Evolutionary conservation across 805 yeast genomes (phyloP).

Genomic region (Scheffersomyces lignosus): DNA sequence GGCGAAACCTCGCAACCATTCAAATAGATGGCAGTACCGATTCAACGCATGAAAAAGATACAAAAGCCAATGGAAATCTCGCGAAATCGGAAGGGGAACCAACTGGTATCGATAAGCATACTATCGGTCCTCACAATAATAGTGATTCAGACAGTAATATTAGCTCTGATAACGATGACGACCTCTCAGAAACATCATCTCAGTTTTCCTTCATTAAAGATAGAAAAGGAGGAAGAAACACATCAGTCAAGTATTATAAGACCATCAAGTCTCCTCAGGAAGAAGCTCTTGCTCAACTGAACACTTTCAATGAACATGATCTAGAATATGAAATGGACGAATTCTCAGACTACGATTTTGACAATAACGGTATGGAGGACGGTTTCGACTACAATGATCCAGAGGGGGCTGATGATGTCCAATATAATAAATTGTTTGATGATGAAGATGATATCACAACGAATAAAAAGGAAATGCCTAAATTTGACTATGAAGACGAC

Average conservation of each 20-base stretch:
- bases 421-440: constrained; percentile 21
- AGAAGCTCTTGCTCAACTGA: constrained; percentile 9
- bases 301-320: constrained; percentile 28
- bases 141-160: background rate
- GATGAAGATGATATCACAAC: constrained; percentile 10
- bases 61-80: too few species aligned
- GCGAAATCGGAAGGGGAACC: too few species aligned
- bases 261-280: constrained; percentile 21
- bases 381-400: constrained; percentile 32
- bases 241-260: constrained; percentile 55
- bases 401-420: constrained; percentile 33
- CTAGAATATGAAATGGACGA: constrained; percentile 17
- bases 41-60: too few species aligned
- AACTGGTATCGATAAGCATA: too few species aligned
- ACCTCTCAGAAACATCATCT: constrained; percentile 23
- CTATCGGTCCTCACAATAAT: too few species aligned
- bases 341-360: constrained; percentile 41
- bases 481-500: constrained; percentile 20
- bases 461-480: constrained; percentile 21
- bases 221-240: constrained; percentile 47
- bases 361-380: constrained; percentile 41
- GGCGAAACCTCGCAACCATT: background rate
- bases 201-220: constrained; percentile 55
- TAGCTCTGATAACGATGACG: constrained; percentile 1
- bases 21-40: background rate